Evolutionary conservation across 1,284 basidiomycete species (phyloP), one percentile per base, ranked within the genome.

Genomic region (Psilocybe mexicana): DNA sequence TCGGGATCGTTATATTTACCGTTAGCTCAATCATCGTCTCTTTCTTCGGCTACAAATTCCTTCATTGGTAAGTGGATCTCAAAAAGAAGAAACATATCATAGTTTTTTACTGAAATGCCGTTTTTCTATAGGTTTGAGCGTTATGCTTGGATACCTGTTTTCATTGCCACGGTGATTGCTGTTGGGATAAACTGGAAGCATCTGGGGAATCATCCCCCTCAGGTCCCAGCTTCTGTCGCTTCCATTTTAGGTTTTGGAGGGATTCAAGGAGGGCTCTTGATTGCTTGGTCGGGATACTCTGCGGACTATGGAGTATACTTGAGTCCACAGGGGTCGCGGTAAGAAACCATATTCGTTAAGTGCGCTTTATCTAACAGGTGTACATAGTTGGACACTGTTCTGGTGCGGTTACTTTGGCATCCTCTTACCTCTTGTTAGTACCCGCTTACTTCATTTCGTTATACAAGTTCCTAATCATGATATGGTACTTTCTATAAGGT

Each of bases 1-100:
- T 96, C 12, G 95, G 95, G 1, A 97, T 97, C 58, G 89, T 94
- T 18, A 86, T 97, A 54, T 90, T 96, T 25, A 81, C 85, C 0
- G 63, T 90, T 36, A 79, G 95, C 35, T 88, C 92, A 1, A 79
- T 97, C 24, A 67, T 92, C 11, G 88, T 94, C 23, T 91, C 89
- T 10, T 94, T 94, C 69, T 89, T 85, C 67, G 93, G 92, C 0
- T 87, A 87, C 68, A 83, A 77, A 53, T 81, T 93, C 14, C 78
- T 94, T 18, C 81, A 77, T 57, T 87, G 85, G 88, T 83, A 63
- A 26, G 69, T 40, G 45, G 30, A 8, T 33, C 4, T 33, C 8
- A 8, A 33, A 4, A 6, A 4, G 30, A 18, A 18, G 18, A 18
- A 18, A 18, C 18, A 18, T 18, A 4, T 33, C 30, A 8, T 33